Base-by-base conservation (phyloP, 2,329 filamentous ascomycete species). In the Epichloe brachyelytri region DNA sequence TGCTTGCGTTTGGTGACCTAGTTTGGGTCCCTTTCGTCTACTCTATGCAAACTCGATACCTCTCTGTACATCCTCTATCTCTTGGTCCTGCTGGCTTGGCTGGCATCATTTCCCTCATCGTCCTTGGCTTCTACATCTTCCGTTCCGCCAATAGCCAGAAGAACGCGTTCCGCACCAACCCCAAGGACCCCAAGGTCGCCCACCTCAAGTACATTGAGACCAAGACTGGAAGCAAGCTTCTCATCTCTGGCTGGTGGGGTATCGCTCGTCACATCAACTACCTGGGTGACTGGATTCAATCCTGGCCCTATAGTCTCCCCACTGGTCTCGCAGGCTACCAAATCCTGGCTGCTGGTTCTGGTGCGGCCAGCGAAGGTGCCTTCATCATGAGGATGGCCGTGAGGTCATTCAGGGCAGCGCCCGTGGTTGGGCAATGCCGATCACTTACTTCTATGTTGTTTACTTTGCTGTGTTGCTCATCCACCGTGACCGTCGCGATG, bases 11-110 rank as follows among this genome's bases (percentile, higher is more conserved):
- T 64, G 91, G 89, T 51, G 91, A 97, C 61, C 75, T 96, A 5
- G 86, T 86, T 55, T 97, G 91, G 91, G 79, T 96, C 2, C 91
- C 91, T 0, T 95, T 95, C 65, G 76, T 88, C 53, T 97, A 95
- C 74, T 86, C 82, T 17, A 74, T 88, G 37, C 90, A 95, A 68
- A 82, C 85, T 7, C 82, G 87, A 43, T 97, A 96, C 66, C 80
- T 97, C 5, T 79, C 89, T 1, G 76, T 85, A 11, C 85, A 94
- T 67, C 91, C 91, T 0, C 72, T 89, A 14, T 75, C 83, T n/a
- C 82, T 97, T 5, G 89, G 89, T 1, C 71, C 79, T 37, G 60
- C 72, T 14, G 86, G 86, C 11, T 73, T 88, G 14, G 68, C 76
- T 1, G 75, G 74, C 10, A 83, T 93, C 47, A 66, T 86, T 30